Conservation (phyloP, 345 rosid genomes). For the Kandelia obovata region DNA sequence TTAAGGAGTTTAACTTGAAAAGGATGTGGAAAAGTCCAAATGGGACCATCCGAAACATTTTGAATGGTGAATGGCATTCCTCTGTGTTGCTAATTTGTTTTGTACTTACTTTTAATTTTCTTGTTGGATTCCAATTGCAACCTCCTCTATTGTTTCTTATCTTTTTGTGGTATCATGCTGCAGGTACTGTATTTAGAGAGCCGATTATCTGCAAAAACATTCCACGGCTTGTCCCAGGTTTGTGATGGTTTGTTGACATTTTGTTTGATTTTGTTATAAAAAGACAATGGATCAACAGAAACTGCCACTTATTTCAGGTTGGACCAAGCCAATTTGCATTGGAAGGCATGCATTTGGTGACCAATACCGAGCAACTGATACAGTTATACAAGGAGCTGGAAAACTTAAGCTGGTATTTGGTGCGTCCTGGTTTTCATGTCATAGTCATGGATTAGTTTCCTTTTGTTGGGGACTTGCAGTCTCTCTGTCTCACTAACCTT, state of each 20-base stretch:
- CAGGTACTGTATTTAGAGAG: slow-evolving; percentile 99
- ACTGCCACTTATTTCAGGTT: slow-evolving; percentile 39
- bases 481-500: too few relatives aligned
- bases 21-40: slow-evolving; percentile 36
- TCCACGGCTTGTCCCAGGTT: slow-evolving; percentile 83
- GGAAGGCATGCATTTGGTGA: slow-evolving; percentile 99
- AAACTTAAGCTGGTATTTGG: slow-evolving; percentile 86
- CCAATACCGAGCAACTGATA: slow-evolving; percentile 89
- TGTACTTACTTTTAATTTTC: background rate
- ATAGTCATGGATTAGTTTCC: background rate
- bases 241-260: slow-evolving; percentile 9
- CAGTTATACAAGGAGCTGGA: slow-evolving; percentile 82
- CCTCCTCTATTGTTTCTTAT: background rate
- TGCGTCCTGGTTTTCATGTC: slow-evolving; percentile 16
- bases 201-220: slow-evolving; percentile 94
- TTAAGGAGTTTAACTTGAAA: slow-evolving; percentile 31
- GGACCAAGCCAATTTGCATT: slow-evolving; percentile 97
- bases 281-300: background rate
- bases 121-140: background rate
- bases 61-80: slow-evolving; percentile 22
- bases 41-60: slow-evolving; percentile 33
- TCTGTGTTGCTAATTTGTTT: slow-evolving; percentile 3
- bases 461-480: too few relatives aligned
- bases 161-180: slow-evolving; percentile 1
- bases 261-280: background rate